A percentile compares a stretch with the other conserved stretches of the same genome.
Evolutionary conservation across 768 basidiomycete genomes (phyloP).

Genomic region (Tephrocybe sp.): DNA sequence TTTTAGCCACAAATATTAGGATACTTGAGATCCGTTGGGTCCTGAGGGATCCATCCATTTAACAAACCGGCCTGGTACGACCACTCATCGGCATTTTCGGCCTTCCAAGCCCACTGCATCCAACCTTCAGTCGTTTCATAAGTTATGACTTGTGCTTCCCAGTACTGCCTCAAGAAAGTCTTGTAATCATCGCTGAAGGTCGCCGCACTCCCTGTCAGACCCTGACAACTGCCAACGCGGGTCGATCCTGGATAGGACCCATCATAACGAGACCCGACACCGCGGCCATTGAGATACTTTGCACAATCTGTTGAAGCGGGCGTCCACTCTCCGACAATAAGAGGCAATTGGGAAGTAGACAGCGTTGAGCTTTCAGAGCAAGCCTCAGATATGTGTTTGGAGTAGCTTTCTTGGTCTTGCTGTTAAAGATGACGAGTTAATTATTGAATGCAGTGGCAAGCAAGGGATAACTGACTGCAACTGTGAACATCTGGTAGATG

Average conservation of each 20-base stretch:
- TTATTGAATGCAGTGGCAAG: conserved; percentile 29
- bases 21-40: conserved; percentile 48
- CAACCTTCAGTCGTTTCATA: conserved; percentile 73
- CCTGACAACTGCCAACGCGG: conserved; percentile 70
- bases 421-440: too few relatives aligned
- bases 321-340: conserved; percentile 88
- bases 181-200: conserved; percentile 78
- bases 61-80: conserved; percentile 79
- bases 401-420: conserved; percentile 40
- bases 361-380: conserved; percentile 51
- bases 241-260: conserved; percentile 66
- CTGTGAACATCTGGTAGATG: conserved; percentile 74
- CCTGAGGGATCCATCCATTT: conserved; percentile 82
- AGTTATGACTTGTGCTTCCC: conserved; percentile 81
- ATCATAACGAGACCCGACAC: conserved; percentile 63
- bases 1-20: conserved; percentile 61
- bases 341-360: conserved; percentile 65
- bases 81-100: conserved; percentile 87
- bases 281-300: conserved; percentile 83
- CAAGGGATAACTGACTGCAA: conserved; percentile 45
- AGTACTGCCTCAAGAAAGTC: conserved; percentile 76
- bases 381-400: conserved; percentile 64
- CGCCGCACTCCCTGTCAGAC: conserved; percentile 72
- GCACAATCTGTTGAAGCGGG: conserved; percentile 78
- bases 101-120: conserved; percentile 86